phyloP scores from a whole-genome alignment of 2,329 filamentous ascomycete genomes.

The Aspergillus sp. region DNA sequence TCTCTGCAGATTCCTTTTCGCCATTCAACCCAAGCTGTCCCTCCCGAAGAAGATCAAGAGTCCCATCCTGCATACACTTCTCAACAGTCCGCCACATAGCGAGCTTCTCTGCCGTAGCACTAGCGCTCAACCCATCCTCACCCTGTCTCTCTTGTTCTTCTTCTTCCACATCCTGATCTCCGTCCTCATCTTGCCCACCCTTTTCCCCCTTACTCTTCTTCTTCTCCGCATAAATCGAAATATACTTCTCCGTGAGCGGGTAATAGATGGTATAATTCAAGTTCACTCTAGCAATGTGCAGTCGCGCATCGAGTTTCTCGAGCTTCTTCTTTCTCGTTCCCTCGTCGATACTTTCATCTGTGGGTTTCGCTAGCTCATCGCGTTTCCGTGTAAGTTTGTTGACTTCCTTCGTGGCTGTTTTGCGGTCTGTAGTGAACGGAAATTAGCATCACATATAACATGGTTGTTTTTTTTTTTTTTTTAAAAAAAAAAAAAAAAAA shows the following conservation, averaged over 20 bases:
- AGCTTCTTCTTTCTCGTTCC: slow-evolving; percentile 25
- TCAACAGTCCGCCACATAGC: slow-evolving; percentile 47
- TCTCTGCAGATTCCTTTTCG: slow-evolving; percentile 8
- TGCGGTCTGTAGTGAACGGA: slow-evolving; percentile 33
- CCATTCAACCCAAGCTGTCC: slow-evolving; percentile 34
- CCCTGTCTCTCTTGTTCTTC: slow-evolving; percentile 19
- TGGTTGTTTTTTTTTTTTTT: too few relatives aligned
- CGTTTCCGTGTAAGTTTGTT: slow-evolving; percentile 37
- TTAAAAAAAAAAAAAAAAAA: neutral
- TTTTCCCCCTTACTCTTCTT: slow-evolving; percentile 23
- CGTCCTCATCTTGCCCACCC: slow-evolving; percentile 17
- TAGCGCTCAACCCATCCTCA: slow-evolving; percentile 19
- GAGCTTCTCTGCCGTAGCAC: slow-evolving; percentile 30
- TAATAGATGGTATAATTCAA: slow-evolving; percentile 64
- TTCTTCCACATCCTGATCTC: slow-evolving; percentile 18
- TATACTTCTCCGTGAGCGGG: slow-evolving; percentile 60
- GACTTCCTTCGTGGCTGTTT: slow-evolving; percentile 42
- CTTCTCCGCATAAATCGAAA: slow-evolving; percentile 52
- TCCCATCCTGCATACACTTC: slow-evolving; percentile 44
- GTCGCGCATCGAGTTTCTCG: slow-evolving; percentile 30
- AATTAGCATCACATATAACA: slow-evolving; percentile 10
- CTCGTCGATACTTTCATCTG: slow-evolving; percentile 21
- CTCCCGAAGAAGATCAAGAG: slow-evolving; percentile 42
- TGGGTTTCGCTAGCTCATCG: slow-evolving; percentile 36
- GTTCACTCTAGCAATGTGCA: slow-evolving; percentile 56